Evolutionary conservation across 2,329 filamentous ascomycete genomes (phyloP), one percentile per base, ranked within the genome.

Genomic region (Verticillium klebahnii): DNA sequence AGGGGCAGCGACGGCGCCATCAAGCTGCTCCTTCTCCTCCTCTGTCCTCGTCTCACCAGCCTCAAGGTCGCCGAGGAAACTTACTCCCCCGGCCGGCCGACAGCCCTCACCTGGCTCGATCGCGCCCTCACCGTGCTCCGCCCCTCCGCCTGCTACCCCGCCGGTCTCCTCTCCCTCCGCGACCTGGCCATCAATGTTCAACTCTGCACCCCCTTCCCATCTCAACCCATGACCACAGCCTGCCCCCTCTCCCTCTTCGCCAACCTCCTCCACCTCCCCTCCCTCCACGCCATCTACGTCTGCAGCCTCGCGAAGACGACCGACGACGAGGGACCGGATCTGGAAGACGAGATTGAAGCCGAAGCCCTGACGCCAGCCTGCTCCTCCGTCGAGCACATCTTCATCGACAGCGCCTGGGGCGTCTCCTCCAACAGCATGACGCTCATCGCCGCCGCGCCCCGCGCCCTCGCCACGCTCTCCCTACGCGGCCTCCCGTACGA

Each of bases 31-130:
- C 19, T 54, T 1, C 55, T 60, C 6, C 50, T 57, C 19, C 19
- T 61, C 6, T 59, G 60, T 15, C 62, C 62, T 17, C 39, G 25
- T 7, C 55, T 63, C 9, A 34, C 19, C 12, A 58, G 52, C 12
- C 14, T 63, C 34, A 63, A 61, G 19, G 39, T 61, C 31, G 39
- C 34, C 19, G 17, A 25, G 29, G 17, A 36, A 25, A 6, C 17
- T 9, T 17, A 23, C 9, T n/a, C 17, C 39, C 45, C 32, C 50
- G 15, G 52, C 50, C 34, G 32, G 5, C 2, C 12, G 15, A 32
- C 32, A 5, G 55, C 39, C 14, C 56, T 58, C 17, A 2, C 12
- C 8, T 58, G 56, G 56, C 60, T 61, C 12, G 23, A 34, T 12
- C 29, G 17, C 12, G 17, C 23, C 15, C 32, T 61, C 6, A 34